Conservation (phyloP, 805 yeast species). For the Metschnikowia continentalis region DNA sequence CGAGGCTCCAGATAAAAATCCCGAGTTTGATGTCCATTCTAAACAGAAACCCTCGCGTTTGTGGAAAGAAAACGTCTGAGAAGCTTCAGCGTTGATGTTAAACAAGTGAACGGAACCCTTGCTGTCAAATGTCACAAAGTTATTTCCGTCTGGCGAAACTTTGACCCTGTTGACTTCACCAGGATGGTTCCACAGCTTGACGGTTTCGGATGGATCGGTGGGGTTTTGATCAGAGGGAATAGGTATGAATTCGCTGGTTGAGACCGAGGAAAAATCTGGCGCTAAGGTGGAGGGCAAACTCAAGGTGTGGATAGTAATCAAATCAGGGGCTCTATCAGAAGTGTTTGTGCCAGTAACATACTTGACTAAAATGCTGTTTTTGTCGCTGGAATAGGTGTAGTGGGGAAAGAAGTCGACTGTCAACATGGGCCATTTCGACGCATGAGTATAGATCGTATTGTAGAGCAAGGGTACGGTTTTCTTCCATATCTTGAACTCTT, state of each 20-base stretch:
- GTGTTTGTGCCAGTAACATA: slow-evolving; percentile 50
- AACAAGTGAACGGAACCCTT: slow-evolving; percentile 48
- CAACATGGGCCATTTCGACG: slow-evolving; percentile 66
- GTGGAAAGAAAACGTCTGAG: slow-evolving; percentile 48
- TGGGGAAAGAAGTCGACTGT: slow-evolving; percentile 66
- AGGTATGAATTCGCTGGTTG: slow-evolving; percentile 16
- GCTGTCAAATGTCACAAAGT: slow-evolving; percentile 53
- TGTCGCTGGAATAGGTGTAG: slow-evolving; percentile 25
- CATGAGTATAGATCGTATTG: slow-evolving; percentile 65
- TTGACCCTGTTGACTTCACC: slow-evolving; percentile 65
- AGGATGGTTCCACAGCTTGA: slow-evolving; percentile 51
- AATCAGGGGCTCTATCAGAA: slow-evolving; percentile 37
- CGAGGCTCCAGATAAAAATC: slow-evolving; percentile 59
- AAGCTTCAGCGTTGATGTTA: slow-evolving; percentile 23
- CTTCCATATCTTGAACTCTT: slow-evolving; percentile 78
- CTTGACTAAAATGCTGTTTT: slow-evolving; percentile 29
- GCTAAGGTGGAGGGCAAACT: slow-evolving; percentile 49
- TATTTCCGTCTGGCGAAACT: slow-evolving; percentile 45
- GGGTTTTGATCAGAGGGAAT: slow-evolving; percentile 14
- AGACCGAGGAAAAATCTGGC: slow-evolving; percentile 26
- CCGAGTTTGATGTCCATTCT: slow-evolving; percentile 54
- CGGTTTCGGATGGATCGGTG: background rate
- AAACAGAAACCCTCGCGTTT: slow-evolving; percentile 64
- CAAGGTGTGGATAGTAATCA: slow-evolving; percentile 42
- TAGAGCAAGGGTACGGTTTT: slow-evolving; percentile 77